phyloP scores from a whole-genome alignment of 2,329 filamentous ascomycete species.

The Sphaerulina musiva region DNA sequence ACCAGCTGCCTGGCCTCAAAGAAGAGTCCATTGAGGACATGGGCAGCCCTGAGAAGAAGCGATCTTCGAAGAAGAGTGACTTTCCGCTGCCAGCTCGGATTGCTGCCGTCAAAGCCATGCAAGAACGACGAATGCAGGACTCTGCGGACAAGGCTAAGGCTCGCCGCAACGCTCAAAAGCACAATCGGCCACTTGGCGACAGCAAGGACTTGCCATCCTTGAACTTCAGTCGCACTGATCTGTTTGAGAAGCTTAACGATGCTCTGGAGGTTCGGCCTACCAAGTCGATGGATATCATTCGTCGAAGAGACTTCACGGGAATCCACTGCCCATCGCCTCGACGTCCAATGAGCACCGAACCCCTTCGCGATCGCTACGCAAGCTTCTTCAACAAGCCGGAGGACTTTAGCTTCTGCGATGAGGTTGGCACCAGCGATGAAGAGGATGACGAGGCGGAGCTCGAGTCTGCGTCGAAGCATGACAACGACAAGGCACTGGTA shows the following conservation, averaged over 20 bases:
- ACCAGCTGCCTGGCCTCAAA: conserved; percentile 37
- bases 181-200: conserved; percentile 33
- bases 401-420: conserved; percentile 29
- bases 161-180: conserved; percentile 27
- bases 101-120: conserved; percentile 34
- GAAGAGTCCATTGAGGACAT: conserved; percentile 46
- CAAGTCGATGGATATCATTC: conserved; percentile 35
- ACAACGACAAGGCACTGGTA: conserved; percentile 18
- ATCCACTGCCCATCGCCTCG: conserved; percentile 32
- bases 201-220: conserved; percentile 42
- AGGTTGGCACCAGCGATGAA: conserved; percentile 17
- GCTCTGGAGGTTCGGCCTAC: conserved; percentile 37
- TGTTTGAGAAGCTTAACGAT: conserved; percentile 42
- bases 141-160: conserved; percentile 29
- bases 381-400: conserved; percentile 44
- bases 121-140: conserved; percentile 31
- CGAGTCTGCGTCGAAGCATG: neutral
- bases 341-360: conserved; percentile 36
- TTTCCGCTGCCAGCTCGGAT: conserved; percentile 32
- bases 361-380: conserved; percentile 40
- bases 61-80: conserved; percentile 19
- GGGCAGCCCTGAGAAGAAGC: conserved; percentile 31
- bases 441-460: conserved; percentile 17
- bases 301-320: conserved; percentile 29
- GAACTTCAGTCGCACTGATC: conserved; percentile 44